Base-by-base conservation (phyloP, 345 rosid genomes). In the Eutrema japonicum region DNA sequence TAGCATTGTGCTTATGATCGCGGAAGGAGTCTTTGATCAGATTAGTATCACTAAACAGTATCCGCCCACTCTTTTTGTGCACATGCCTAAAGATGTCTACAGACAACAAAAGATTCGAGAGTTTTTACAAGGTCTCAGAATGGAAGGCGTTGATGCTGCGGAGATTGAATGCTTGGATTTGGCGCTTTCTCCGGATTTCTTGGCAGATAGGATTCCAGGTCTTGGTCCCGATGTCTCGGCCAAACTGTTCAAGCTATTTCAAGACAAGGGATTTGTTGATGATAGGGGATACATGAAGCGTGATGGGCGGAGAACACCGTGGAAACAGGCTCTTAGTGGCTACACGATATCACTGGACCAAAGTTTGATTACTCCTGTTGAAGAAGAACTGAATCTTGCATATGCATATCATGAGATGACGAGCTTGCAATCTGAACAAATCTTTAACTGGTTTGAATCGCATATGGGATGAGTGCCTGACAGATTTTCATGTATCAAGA, bases 371-470 rank as follows among this genome's bases (percentile, higher is more conserved):
- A 87, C 79, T 47, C 96, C 86, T 73, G 88, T 95, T 47, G 89
- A 90, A 64, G 99, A 87, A 83, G 98, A 91, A 61, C 78, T 95
- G 58, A 95, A 95, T 80, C 92, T 92, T 72, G 99, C 97, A 8
- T 95, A 81, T 78, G 91, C 96, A n/a, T 77, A 78, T 63, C 99
- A 95, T 64, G 99, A 95, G 68, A 92, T 95, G 99, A 92, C 96
- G 11, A 95, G 99, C 73, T 72, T 87, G 79, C 92, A 83, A 77
- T 90, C 92, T 46, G 84, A 90, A 35, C 88, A 85, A 68, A 92
- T 95, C 64, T 95, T 92, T 70, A 80, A 79, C 71, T 95, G 98
- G 99, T 88, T 95, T 69, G 93, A 95, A 75, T 87, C 94, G 38
- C 96, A 95, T 78, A 73, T 88, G 84, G 68, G 66, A 30, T 84